Evolutionary conservation across 2,329 filamentous ascomycete species (phyloP).

Genomic region (Microsporum audouinii): DNA sequence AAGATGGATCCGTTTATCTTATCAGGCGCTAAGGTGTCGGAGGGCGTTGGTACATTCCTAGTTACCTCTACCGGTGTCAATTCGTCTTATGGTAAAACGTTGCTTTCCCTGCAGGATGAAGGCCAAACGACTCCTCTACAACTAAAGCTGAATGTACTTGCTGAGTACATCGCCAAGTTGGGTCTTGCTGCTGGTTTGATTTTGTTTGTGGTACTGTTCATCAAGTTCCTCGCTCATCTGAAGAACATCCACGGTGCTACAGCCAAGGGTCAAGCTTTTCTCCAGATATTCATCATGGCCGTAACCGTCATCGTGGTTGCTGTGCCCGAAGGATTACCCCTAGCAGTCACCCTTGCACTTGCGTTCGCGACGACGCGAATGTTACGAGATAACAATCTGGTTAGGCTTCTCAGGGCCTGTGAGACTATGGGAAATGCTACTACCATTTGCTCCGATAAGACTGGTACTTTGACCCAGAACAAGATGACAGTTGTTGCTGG

Average conservation of each 20-base stretch:
- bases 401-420: slow-evolving; percentile 48
- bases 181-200: slow-evolving; percentile 60
- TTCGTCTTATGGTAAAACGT: slow-evolving; percentile 63
- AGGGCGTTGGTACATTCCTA: slow-evolving; percentile 64
- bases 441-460: slow-evolving; percentile 55
- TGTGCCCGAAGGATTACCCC: slow-evolving; percentile 54
- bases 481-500: slow-evolving; percentile 52
- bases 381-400: slow-evolving; percentile 52
- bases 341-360: slow-evolving; percentile 51
- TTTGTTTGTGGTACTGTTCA: slow-evolving; percentile 67
- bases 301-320: slow-evolving; percentile 72
- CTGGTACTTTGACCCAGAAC: slow-evolving; percentile 53
- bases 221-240: slow-evolving; percentile 51
- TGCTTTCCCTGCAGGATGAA: slow-evolving; percentile 67
- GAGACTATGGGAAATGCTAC: slow-evolving; percentile 56
- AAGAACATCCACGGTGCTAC: slow-evolving; percentile 9
- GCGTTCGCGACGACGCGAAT: slow-evolving; percentile 53
- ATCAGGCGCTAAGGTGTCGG: slow-evolving; percentile 64
- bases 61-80: slow-evolving; percentile 64
- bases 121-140: slow-evolving; percentile 69
- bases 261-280: slow-evolving; percentile 54
- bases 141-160: slow-evolving; percentile 63
- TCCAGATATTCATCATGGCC: slow-evolving; percentile 66
- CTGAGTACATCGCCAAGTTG: slow-evolving; percentile 68
- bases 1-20: slow-evolving; percentile 72